Percentiles rank a stretch among this genome's conserved stretches.
Conservation (phyloP, 2,329 filamentous ascomycete species). For the Hypoxylon sp. region DNA sequence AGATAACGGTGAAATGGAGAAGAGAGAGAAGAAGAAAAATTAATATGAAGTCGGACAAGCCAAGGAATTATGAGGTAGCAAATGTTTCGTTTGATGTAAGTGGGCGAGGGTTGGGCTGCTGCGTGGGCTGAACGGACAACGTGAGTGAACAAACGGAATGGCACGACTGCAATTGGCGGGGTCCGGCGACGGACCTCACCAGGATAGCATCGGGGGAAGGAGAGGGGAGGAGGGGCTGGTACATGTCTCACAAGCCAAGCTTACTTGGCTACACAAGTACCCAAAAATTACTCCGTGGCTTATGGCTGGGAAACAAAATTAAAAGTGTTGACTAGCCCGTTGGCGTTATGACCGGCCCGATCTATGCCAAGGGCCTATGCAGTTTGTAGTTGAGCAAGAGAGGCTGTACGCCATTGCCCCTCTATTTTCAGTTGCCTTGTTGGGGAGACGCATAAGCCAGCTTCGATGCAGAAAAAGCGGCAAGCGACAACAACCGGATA, state of each 20-base stretch:
- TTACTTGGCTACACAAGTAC: constrained; percentile 36
- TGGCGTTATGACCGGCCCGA: constrained; percentile 32
- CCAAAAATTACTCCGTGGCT: constrained; percentile 25
- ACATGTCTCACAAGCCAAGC: constrained; percentile 33
- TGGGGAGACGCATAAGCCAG: constrained; percentile 15
- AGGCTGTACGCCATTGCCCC: constrained; percentile 3
- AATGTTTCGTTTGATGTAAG: constrained; percentile 29
- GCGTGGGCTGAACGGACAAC: constrained; percentile 41
- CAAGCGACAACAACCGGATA: too few relatives aligned
- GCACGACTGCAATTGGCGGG: constrained; percentile 43
- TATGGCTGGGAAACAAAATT: constrained; percentile 18
- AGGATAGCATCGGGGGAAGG: constrained; percentile 36
- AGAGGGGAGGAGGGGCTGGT: constrained; percentile 19
- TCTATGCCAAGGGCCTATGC: constrained; percentile 14
- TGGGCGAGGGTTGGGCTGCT: constrained; percentile 20
- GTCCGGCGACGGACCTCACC: constrained; percentile 44
- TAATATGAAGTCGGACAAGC: constrained; percentile 31
- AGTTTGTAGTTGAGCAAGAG: background rate
- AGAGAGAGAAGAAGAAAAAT: constrained; percentile 22
- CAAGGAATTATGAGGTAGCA: constrained; percentile 34
- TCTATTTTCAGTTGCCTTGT: constrained; percentile 15
- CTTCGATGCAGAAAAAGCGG: too few relatives aligned
- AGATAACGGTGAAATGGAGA: constrained; percentile 25
- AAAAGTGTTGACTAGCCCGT: constrained; percentile 24
- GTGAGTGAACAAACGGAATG: constrained; percentile 44